Conservation (phyloP, 495 filamentous ascomycete genomes). For the Lindgomyces ingoldianus region DNA sequence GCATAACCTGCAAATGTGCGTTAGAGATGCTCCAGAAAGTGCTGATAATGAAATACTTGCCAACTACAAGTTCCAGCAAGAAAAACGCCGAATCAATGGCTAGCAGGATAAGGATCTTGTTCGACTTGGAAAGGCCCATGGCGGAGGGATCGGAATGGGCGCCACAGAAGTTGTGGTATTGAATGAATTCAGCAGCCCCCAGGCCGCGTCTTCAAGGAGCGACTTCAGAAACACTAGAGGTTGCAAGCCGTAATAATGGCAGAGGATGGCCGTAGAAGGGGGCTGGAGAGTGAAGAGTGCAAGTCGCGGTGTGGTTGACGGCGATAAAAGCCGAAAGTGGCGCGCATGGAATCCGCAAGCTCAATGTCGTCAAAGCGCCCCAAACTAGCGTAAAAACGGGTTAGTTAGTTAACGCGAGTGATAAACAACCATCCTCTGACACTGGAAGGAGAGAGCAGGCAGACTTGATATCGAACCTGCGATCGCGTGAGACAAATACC, state of each 20-base stretch:
- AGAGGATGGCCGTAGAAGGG: neutral
- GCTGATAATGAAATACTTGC: constrained; percentile 46
- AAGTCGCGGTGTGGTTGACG: neutral
- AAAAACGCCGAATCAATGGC: constrained; percentile 90
- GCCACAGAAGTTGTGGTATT: too few relatives aligned
- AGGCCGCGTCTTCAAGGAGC: neutral
- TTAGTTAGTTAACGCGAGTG: too few relatives aligned
- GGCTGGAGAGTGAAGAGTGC: too few relatives aligned
- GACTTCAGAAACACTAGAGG: too few relatives aligned
- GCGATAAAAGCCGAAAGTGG: too few relatives aligned
- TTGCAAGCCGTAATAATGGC: neutral
- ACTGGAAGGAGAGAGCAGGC: too few relatives aligned
- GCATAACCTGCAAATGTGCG: constrained; percentile 59
- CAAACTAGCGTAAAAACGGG: neutral
- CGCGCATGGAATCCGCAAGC: too few relatives aligned
- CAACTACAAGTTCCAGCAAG: constrained; percentile 79
- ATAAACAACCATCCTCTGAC: too few relatives aligned
- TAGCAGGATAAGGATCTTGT: constrained; percentile 88
- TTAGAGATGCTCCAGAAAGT: neutral
- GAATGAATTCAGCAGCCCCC: neutral
- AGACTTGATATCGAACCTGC: too few relatives aligned
- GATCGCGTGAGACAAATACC: too few relatives aligned
- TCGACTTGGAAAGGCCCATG: constrained; percentile 92
- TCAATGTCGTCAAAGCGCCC: neutral
- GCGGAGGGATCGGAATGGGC: constrained; percentile 26